Percentiles rank a stretch among this genome's conserved stretches.
Conservation (phyloP, 2,329 filamentous ascomycete genomes). For the Curvularia spicifera region DNA sequence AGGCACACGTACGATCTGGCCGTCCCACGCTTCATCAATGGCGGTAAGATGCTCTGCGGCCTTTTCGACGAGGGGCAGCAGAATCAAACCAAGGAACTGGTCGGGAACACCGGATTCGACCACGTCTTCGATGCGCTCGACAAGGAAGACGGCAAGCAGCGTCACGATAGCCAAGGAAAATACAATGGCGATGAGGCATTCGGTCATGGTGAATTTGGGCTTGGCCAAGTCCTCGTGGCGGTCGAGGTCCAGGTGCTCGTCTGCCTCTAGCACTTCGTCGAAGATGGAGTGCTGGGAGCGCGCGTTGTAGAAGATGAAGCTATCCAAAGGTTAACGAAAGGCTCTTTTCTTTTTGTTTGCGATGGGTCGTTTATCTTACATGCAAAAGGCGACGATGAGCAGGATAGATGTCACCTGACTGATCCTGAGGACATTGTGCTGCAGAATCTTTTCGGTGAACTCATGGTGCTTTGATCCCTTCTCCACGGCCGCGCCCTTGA, state of each 20-base stretch:
- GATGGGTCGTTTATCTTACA: slow-evolving; percentile 38
- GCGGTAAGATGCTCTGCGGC: slow-evolving; percentile 85
- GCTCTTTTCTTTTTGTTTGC: neutral
- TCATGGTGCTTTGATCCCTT: slow-evolving; percentile 36
- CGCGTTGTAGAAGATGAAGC: slow-evolving; percentile 73
- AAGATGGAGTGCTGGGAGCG: slow-evolving; percentile 79
- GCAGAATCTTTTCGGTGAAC: slow-evolving; percentile 43
- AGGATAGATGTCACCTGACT: slow-evolving; percentile 47
- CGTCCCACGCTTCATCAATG: slow-evolving; percentile 82
- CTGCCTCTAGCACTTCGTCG: slow-evolving; percentile 73
- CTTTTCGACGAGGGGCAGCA: slow-evolving; percentile 84
- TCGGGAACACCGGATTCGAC: slow-evolving; percentile 59
- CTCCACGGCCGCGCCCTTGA: slow-evolving; percentile 49
- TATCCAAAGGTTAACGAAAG: slow-evolving; percentile 50
- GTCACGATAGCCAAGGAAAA: slow-evolving; percentile 73
- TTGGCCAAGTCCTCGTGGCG: slow-evolving; percentile 65
- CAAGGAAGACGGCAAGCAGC: slow-evolving; percentile 74
- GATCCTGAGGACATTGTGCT: slow-evolving; percentile 46
- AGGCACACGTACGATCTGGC: slow-evolving; percentile 62
- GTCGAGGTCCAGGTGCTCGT: slow-evolving; percentile 72
- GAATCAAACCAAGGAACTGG: slow-evolving; percentile 71
- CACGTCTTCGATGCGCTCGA: slow-evolving; percentile 72
- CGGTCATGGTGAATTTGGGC: slow-evolving; percentile 75
- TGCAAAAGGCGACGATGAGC: slow-evolving; percentile 45
- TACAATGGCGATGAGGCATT: slow-evolving; percentile 70